These are phyloP conservation scores for Colletotrichum sidae DNA, from an alignment of 2,329 filamentous ascomycete species.

Conservation along the genomic window DNA sequence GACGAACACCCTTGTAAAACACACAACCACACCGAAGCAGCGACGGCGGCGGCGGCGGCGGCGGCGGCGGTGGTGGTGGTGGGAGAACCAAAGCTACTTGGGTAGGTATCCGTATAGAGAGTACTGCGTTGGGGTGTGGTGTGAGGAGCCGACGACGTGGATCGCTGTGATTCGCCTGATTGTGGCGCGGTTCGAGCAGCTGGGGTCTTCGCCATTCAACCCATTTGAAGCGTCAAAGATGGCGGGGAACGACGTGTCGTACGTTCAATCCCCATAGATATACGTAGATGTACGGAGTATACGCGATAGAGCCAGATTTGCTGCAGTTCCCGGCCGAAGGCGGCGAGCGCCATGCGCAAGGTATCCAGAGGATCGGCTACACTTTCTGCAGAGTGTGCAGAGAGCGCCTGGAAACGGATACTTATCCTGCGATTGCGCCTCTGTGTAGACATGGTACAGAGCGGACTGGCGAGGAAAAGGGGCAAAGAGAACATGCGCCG, in stretches of 20 bases:
- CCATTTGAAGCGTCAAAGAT: conserved; percentile 24
- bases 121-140: conserved; percentile 27
- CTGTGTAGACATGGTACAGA: too few relatives aligned
- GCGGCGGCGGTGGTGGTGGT: conserved; percentile 19
- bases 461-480: too few relatives aligned
- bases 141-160: conserved; percentile 38
- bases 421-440: too few relatives aligned
- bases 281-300: conserved; percentile 3
- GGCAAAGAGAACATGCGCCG: too few relatives aligned
- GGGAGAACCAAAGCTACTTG: neutral
- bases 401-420: too few relatives aligned
- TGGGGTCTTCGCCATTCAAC: conserved; percentile 25
- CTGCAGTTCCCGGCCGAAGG: conserved; percentile 33
- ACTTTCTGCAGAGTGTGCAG: too few relatives aligned
- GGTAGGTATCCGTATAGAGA: neutral
- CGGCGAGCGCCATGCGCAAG: too few relatives aligned
- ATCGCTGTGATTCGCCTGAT: conserved; percentile 38
- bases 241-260: conserved; percentile 21
- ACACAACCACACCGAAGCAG: too few relatives aligned
- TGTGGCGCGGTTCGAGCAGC: conserved; percentile 24
- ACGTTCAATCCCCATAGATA: too few relatives aligned
- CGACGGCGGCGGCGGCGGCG: conserved; percentile 5
- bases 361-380: too few relatives aligned
- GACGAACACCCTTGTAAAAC: neutral
- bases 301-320: conserved; percentile 35